These are phyloP conservation scores for Leucocoprinus sp. DNA, from an alignment of 768 basidiomycete genomes.

Conservation along the genomic window DNA sequence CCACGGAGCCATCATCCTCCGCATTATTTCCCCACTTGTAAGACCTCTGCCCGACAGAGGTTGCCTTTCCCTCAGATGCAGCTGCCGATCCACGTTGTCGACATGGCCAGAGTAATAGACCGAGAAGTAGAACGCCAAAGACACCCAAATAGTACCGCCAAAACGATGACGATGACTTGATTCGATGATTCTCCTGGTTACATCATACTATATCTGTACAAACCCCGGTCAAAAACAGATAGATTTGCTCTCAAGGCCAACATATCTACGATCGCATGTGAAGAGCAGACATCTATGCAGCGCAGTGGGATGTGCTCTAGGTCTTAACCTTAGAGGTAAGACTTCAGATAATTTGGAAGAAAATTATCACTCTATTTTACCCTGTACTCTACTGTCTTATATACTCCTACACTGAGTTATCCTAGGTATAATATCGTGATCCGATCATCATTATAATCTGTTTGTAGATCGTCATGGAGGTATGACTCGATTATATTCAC, in stretches of 20 bases:
- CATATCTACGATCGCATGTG: slow-evolving; percentile 34
- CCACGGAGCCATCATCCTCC: background rate
- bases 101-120: slow-evolving; percentile 5
- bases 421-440: too few relatives aligned
- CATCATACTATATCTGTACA: slow-evolving; percentile 19
- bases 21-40: slow-evolving; percentile 3
- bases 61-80: background rate
- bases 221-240: background rate
- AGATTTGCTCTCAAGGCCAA: slow-evolving; percentile 15
- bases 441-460: too few relatives aligned
- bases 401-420: too few relatives aligned
- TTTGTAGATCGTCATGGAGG: too few relatives aligned
- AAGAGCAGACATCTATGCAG: too few relatives aligned
- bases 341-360: too few relatives aligned
- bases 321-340: too few relatives aligned
- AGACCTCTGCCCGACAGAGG: background rate
- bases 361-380: too few relatives aligned
- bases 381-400: too few relatives aligned
- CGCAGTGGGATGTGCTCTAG: too few relatives aligned
- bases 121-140: slow-evolving; percentile 3
- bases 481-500: too few relatives aligned
- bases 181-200: slow-evolving; percentile 14
- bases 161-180: slow-evolving; percentile 1
- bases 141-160: background rate
- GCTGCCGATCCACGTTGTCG: background rate